These are phyloP conservation scores for Sporobolomyces pararoseus DNA, from an alignment of 768 basidiomycete genomes.

Conservation along the genomic window DNA sequence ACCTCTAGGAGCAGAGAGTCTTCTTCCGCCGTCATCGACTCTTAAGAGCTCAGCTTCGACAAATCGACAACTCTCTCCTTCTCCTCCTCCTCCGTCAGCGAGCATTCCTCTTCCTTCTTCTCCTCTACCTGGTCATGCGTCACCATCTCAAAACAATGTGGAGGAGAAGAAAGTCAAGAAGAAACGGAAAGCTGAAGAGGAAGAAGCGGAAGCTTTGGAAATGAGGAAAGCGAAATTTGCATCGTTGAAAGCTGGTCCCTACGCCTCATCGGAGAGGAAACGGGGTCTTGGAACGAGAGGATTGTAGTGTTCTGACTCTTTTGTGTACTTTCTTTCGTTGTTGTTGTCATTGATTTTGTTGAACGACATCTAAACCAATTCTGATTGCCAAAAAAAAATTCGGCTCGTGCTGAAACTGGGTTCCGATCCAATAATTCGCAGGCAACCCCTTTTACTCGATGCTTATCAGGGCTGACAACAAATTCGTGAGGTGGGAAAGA, in stretches of 20 bases:
- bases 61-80: neutral
- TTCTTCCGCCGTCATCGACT: neutral
- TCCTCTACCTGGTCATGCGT: neutral
- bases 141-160: neutral
- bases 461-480: too few species aligned
- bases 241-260: neutral
- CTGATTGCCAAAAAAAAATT: too few species aligned
- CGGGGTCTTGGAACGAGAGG: too few species aligned
- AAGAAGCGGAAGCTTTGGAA: slow-evolving; percentile 1
- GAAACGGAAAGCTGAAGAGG: slow-evolving; percentile 13
- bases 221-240: slow-evolving; percentile 14
- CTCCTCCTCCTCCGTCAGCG: neutral
- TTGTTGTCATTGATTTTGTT: too few species aligned
- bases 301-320: too few species aligned
- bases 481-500: too few species aligned
- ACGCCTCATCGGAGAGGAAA: neutral
- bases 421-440: too few species aligned
- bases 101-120: neutral
- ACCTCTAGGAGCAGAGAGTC: neutral
- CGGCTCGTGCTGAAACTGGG: too few species aligned
- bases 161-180: slow-evolving; percentile 10
- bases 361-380: too few species aligned
- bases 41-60: too few species aligned
- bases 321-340: too few species aligned
- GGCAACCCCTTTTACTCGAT: too few species aligned